phyloP scores from a whole-genome alignment of 768 basidiomycete genomes.

The Agrocybe praecox region DNA sequence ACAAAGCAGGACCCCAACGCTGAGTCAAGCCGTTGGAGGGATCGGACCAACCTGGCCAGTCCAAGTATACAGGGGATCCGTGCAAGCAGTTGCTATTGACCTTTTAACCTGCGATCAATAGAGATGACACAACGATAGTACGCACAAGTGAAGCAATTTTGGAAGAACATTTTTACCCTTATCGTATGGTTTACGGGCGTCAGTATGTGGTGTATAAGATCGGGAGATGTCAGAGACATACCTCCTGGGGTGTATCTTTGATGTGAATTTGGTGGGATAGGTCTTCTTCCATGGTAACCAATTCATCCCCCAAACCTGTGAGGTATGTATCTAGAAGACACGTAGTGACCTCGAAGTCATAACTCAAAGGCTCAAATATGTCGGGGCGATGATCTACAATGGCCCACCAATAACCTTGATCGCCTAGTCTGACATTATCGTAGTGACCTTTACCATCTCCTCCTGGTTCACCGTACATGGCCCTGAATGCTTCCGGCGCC shows the following conservation, averaged over 20 bases:
- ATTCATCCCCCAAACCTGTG: slow-evolving; percentile 44
- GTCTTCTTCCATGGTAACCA: slow-evolving; percentile 35
- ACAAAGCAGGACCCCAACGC: slow-evolving; percentile 47
- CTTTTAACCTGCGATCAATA: not conserved
- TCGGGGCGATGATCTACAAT: slow-evolving; percentile 45
- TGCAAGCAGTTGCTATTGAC: slow-evolving; percentile 43
- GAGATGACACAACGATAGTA: slow-evolving; percentile 1
- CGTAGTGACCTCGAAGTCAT: slow-evolving; percentile 51
- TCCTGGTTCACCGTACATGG: slow-evolving; percentile 43
- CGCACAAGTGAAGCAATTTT: slow-evolving; percentile 54
- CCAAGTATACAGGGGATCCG: slow-evolving; percentile 39
- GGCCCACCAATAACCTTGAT: slow-evolving; percentile 59
- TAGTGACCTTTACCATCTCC: slow-evolving; percentile 36
- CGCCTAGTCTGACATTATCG: slow-evolving; percentile 48
- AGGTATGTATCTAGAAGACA: slow-evolving; percentile 50
- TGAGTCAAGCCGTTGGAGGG: slow-evolving; percentile 36
- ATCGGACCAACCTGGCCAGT: slow-evolving; percentile 50
- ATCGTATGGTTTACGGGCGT: not conserved
- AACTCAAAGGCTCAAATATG: slow-evolving; percentile 43
- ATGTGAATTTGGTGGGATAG: slow-evolving; percentile 33
- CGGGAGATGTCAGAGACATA: slow-evolving; percentile 8
- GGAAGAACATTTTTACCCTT: slow-evolving; percentile 43
- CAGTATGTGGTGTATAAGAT: not conserved
- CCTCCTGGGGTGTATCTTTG: slow-evolving; percentile 40
- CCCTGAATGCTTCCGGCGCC: slow-evolving; percentile 42